Base-by-base conservation (phyloP, 2,329 filamentous ascomycete species). In the Gliomastix tumulicola region DNA sequence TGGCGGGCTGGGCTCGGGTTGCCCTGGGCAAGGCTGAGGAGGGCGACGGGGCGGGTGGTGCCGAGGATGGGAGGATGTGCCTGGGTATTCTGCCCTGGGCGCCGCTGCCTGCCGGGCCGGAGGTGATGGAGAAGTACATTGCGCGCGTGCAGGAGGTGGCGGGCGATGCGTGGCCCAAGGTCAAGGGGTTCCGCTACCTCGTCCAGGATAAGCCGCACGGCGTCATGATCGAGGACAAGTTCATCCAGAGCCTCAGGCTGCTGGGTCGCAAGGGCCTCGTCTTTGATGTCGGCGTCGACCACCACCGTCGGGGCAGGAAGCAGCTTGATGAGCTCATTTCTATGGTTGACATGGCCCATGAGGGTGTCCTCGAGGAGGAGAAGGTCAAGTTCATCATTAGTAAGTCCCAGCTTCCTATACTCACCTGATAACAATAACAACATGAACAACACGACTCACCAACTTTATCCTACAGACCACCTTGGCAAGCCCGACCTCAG, bases 281-380 rank as follows among this genome's bases (percentile, higher is more conserved):
- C 2, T 95, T 96, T 55, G 90, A 96, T 55, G 65, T 95, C 0
- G 88, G 86, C 1, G 76, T 95, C 11, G 88, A 96, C 66, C 78
- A 84, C 49, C 76, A 86, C 54, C 69, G 76, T n/a, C 77, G 83
- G 20, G 89, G 88, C 6, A 68, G 81, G 40, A 77, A 74, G 63
- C 87, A 87, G 65, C 67, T 87, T 43, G 77, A 82, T 39, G 83
- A 88, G 60, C 68, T 76, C 5, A 69, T 83, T 11, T 72, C 78
- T 56, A 82, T 88, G 72, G 78, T 88, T 53, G 69, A 73, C 47
- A 73, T 62, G 47, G 76, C 84, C 8, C 79, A 85, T 51, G 68
- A 78, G 6, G 75, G 67, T 3, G 75, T 80, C 1, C 60, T 64
- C 0, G 74, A 76, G 37, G 68, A 71, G 6, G 66, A 82, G 22